phyloP scores from a whole-genome alignment of 495 filamentous ascomycete genomes.

The Aspergillus homomorphus region DNA sequence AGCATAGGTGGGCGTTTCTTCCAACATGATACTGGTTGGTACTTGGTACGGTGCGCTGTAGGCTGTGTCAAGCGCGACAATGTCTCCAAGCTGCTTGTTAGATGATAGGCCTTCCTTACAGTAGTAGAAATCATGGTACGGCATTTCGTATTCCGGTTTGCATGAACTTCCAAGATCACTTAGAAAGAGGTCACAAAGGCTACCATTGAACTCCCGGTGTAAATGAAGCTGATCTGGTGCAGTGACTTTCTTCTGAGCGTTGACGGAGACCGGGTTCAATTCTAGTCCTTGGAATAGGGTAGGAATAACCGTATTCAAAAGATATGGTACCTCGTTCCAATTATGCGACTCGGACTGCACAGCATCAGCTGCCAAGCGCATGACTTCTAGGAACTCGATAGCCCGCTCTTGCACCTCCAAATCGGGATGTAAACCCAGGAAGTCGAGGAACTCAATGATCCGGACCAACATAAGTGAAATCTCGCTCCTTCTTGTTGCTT shows the following conservation, averaged over 20 bases:
- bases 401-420: conserved; percentile 95
- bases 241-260: conserved; percentile 84
- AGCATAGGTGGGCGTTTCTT: conserved; percentile 54
- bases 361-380: conserved; percentile 80
- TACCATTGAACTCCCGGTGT: conserved; percentile 75
- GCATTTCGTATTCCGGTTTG: conserved; percentile 5
- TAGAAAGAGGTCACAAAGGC: conserved; percentile 59
- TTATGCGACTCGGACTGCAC: conserved; percentile 57
- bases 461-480: conserved; percentile 72
- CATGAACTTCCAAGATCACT: conserved; percentile 7
- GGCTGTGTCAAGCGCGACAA: conserved; percentile 16
- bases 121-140: conserved; percentile 72
- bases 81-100: conserved; percentile 33
- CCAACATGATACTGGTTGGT: conserved; percentile 47
- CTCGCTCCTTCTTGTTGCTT: conserved; percentile 61
- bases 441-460: conserved; percentile 76
- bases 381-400: conserved; percentile 85
- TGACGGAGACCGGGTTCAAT: conserved; percentile 81
- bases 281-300: conserved; percentile 80
- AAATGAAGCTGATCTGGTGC: conserved; percentile 70
- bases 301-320: conserved; percentile 85
- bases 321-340: conserved; percentile 64
- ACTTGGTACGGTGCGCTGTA: conserved; percentile 61
- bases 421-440: conserved; percentile 72
- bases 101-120: conserved; percentile 29